phyloP scores from a whole-genome alignment of 495 filamentous ascomycete species.

The Penicillium salamii region DNA sequence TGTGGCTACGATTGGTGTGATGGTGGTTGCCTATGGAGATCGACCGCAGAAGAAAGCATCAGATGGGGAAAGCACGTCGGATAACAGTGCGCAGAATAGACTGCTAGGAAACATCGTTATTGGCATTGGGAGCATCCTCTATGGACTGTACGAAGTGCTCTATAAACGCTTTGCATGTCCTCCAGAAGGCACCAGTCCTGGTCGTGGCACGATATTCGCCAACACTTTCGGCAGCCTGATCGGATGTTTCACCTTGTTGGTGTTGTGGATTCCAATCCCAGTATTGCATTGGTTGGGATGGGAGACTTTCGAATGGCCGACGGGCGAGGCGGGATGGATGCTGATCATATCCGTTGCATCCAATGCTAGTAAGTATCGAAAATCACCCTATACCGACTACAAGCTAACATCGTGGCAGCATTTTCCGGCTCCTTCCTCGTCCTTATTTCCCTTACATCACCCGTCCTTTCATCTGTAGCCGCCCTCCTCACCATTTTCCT shows the following conservation, averaged over 20 bases:
- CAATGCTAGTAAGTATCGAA: slow-evolving; percentile 67
- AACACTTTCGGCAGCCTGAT: slow-evolving; percentile 87
- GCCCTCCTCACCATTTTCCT: slow-evolving; percentile 94
- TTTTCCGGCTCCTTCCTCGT: slow-evolving; percentile 95
- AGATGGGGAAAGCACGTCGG: slow-evolving; percentile 45
- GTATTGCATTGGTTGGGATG: slow-evolving; percentile 72
- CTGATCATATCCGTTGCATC: slow-evolving; percentile 75
- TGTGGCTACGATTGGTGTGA: slow-evolving; percentile 82
- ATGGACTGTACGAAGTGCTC: slow-evolving; percentile 94
- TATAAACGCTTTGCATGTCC: slow-evolving; percentile 93
- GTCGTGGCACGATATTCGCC: slow-evolving; percentile 85
- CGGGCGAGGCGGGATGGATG: slow-evolving; percentile 71
- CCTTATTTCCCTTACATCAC: slow-evolving; percentile 86
- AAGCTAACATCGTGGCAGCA: slow-evolving; percentile 30
- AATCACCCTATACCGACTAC: neutral
- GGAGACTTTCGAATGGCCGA: slow-evolving; percentile 81
- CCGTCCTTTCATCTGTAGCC: slow-evolving; percentile 87
- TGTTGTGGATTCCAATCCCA: slow-evolving; percentile 91
- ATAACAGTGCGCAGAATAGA: slow-evolving; percentile 54
- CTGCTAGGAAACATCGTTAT: slow-evolving; percentile 87
- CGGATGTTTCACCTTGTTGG: slow-evolving; percentile 74
- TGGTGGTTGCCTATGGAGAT: slow-evolving; percentile 92
- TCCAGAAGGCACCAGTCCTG: slow-evolving; percentile 78
- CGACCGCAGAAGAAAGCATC: slow-evolving; percentile 47
- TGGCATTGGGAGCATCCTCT: slow-evolving; percentile 87